These are phyloP conservation scores for Petunia hybrid DNA, from an alignment of 305 asterid genomes.

Conservation along the genomic window DNA sequence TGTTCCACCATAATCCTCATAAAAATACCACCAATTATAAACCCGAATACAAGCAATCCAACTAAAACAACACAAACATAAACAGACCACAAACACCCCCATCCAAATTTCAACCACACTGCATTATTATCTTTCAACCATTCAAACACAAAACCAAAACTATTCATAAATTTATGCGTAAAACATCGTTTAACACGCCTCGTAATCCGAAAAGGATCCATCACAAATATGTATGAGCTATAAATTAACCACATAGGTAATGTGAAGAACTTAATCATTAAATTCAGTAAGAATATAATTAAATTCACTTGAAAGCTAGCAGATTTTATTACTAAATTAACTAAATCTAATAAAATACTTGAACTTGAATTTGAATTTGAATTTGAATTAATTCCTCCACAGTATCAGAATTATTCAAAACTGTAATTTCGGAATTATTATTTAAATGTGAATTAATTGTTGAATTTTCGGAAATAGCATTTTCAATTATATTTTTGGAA, in stretches of 20 bases:
- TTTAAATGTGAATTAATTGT: not conserved
- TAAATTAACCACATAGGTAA: slow-evolving; percentile 57
- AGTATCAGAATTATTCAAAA: slow-evolving; percentile 36
- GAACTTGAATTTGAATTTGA: slow-evolving; percentile 49
- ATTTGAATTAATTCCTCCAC: slow-evolving; percentile 44
- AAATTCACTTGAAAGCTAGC: slow-evolving; percentile 57
- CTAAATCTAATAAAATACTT: slow-evolving; percentile 47
- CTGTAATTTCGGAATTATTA: slow-evolving; percentile 44
- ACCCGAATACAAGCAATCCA: slow-evolving; percentile 61
- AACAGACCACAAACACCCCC: slow-evolving; percentile 87
- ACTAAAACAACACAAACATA: slow-evolving; percentile 73
- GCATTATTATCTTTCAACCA: slow-evolving; percentile 67
- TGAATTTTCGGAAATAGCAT: not conserved
- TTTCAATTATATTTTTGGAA: slow-evolving; percentile 27
- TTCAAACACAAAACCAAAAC: slow-evolving; percentile 47
- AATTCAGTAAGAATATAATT: slow-evolving; percentile 45
- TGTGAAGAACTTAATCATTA: slow-evolving; percentile 45
- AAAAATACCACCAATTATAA: slow-evolving; percentile 65
- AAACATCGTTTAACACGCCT: slow-evolving; percentile 44
- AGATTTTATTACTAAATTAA: slow-evolving; percentile 58
- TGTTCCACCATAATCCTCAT: slow-evolving; percentile 66
- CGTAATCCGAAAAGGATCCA: slow-evolving; percentile 64
- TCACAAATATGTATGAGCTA: slow-evolving; percentile 58
- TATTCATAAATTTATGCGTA: slow-evolving; percentile 37
- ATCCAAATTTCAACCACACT: slow-evolving; percentile 66